A percentile compares a stretch with the other conserved stretches of the same genome.
Evolutionary conservation across 495 filamentous ascomycete genomes (phyloP).

Genomic region (Daldinia decipiens): DNA sequence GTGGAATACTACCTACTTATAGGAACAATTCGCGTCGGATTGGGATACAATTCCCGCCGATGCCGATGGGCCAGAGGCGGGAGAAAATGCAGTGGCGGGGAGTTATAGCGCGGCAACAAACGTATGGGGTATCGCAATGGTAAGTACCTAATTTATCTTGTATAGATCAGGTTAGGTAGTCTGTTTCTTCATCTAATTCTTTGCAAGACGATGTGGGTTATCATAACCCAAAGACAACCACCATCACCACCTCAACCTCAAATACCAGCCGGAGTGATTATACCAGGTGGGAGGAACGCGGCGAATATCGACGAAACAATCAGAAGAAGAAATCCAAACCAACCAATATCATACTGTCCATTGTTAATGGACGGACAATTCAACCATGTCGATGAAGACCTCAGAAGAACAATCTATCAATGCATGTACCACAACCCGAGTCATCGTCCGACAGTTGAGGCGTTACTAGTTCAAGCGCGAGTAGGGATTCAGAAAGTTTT

Average conservation of each 20-base stretch:
- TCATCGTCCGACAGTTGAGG: conserved; percentile 25
- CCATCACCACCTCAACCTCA: conserved; percentile 23
- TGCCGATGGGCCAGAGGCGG: neutral
- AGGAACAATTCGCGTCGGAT: conserved; percentile 35
- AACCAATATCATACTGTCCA: conserved; percentile 32
- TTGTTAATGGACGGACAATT: conserved; percentile 4
- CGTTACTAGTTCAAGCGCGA: conserved; percentile 10
- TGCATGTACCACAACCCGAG: conserved; percentile 33
- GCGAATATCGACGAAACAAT: neutral
- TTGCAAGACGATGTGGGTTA: conserved; percentile 32
- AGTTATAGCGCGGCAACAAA: conserved; percentile 26
- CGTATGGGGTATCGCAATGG: conserved; percentile 26
- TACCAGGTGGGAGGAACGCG: neutral
- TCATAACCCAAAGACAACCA: conserved; percentile 20
- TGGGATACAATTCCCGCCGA: conserved; percentile 10
- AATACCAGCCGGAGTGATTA: neutral
- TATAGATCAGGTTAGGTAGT: neutral
- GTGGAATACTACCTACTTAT: neutral
- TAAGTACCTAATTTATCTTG: neutral
- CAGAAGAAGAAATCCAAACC: neutral
- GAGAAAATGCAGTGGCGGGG: conserved; percentile 8
- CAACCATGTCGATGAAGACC: conserved; percentile 21
- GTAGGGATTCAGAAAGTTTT: neutral
- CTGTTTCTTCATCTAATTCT: neutral
- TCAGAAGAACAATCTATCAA: conserved; percentile 22